Conservation (phyloP, 2,329 filamentous ascomycete genomes). For the Trichoderma afroharzianum region DNA sequence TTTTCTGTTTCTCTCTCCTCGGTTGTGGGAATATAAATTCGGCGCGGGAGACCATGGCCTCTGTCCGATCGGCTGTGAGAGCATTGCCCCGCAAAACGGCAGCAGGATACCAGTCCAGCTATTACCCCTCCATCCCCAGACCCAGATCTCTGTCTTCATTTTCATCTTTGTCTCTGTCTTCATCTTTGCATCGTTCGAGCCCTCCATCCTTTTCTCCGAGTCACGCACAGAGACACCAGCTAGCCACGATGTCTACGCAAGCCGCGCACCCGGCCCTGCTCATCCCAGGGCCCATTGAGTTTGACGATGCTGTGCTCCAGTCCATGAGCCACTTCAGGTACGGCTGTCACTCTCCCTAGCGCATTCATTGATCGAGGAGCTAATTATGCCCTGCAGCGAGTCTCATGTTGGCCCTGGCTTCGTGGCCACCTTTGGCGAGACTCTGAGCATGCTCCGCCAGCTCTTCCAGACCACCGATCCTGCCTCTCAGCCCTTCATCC, state of each 20-base stretch:
- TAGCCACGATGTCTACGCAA: constrained; percentile 57
- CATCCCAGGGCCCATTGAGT: constrained; percentile 97
- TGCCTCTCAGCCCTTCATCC: constrained; percentile 81
- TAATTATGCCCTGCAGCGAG: constrained; percentile 56
- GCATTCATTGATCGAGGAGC: constrained; percentile 21
- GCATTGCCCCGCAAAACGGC: constrained; percentile 27
- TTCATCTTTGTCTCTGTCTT: neutral
- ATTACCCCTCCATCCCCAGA: constrained; percentile 27
- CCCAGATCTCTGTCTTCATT: constrained; percentile 2
- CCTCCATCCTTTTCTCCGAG: neutral
- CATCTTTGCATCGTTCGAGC: constrained; percentile 20
- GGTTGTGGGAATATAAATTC: constrained; percentile 11
- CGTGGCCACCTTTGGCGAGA: constrained; percentile 86
- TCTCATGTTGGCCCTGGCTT: constrained; percentile 89
- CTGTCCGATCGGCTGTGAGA: constrained; percentile 30
- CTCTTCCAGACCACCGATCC: constrained; percentile 89
- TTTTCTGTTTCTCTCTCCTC: neutral
- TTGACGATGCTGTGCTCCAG: constrained; percentile 92
- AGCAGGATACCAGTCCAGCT: constrained; percentile 13
- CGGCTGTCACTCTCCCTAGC: neutral
- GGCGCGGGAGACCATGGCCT: constrained; percentile 16
- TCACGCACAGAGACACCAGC: constrained; percentile 21
- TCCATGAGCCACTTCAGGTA: constrained; percentile 95
- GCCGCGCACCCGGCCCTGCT: constrained; percentile 69
- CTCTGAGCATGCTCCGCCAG: constrained; percentile 80